Evolutionary conservation across 1,139 yeast species (phyloP).

Genomic region (Yamadazyma sp.): DNA sequence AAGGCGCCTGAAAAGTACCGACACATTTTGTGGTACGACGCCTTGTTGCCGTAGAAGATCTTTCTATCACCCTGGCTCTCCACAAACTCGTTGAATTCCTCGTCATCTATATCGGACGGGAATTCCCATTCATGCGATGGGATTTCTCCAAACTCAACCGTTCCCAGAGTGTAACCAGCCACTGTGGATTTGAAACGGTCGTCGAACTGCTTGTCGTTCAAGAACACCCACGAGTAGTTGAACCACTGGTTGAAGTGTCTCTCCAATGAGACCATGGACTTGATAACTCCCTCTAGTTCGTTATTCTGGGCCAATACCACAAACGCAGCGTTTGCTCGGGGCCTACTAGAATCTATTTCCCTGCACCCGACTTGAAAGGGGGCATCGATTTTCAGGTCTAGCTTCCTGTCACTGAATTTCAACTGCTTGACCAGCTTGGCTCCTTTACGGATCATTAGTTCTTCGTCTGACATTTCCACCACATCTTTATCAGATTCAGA

Average conservation of each 20-base stretch:
- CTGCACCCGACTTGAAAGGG: constrained; percentile 58
- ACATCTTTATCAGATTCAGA: constrained; percentile 4
- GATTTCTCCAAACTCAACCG: constrained; percentile 69
- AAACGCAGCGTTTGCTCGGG: constrained; percentile 71
- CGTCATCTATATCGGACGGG: constrained; percentile 24
- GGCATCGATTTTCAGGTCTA: constrained; percentile 33
- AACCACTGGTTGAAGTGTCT: constrained; percentile 89
- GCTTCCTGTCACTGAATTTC: constrained; percentile 14
- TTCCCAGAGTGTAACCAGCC: constrained; percentile 48
- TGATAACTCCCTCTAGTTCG: constrained; percentile 68
- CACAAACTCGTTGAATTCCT: constrained; percentile 52
- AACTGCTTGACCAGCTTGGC: constrained; percentile 8
- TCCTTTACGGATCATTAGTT: constrained; percentile 7
- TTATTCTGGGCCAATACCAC: constrained; percentile 80
- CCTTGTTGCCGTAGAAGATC: constrained; percentile 77
- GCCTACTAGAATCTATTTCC: constrained; percentile 29
- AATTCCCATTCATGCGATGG: constrained; percentile 69
- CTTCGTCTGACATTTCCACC: constrained; percentile 11
- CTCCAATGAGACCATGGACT: constrained; percentile 72
- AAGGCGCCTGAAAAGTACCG: constrained; percentile 77
- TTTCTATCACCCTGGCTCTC: constrained; percentile 76
- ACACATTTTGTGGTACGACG: constrained; percentile 72
- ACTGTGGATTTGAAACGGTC: constrained; percentile 60
- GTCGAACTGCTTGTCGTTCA: constrained; percentile 75
- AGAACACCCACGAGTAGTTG: constrained; percentile 84